Evolutionary conservation across 202 grass and related monocot genomes (phyloP).

Genomic region (Setaria italica): DNA sequence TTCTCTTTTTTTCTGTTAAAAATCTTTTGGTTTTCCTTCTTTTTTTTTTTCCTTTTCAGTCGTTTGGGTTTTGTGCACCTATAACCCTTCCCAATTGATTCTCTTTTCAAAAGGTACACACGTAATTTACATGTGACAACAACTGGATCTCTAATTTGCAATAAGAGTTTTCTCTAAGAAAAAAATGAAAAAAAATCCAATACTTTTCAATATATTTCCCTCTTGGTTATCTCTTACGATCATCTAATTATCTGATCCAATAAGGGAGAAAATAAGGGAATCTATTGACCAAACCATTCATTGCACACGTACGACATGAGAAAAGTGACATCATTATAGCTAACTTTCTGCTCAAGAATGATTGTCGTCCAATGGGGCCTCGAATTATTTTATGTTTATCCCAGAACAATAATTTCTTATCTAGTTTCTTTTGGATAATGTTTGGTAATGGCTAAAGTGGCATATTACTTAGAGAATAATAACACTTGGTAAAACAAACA

Average conservation of each 20-base stretch:
- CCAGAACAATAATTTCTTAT: not conserved
- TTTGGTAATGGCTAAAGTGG: not conserved
- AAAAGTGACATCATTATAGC: constrained; percentile 43
- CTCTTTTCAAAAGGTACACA: not conserved
- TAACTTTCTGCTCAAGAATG: constrained; percentile 43
- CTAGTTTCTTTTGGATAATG: constrained; percentile 5
- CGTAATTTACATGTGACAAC: not conserved
- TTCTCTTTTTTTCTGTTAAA: not conserved
- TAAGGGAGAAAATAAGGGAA: not conserved
- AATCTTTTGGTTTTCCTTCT: not conserved
- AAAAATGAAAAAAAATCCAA: not conserved
- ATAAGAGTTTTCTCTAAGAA: not conserved
- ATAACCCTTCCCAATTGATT: not conserved
- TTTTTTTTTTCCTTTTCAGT: not conserved
- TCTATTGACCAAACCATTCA: constrained; percentile 31
- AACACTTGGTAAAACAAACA: not conserved
- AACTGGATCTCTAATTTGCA: not conserved
- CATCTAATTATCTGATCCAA: not conserved
- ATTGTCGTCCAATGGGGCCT: not conserved
- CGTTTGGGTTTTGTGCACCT: not conserved
- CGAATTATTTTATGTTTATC: constrained; percentile 9
- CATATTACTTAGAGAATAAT: not conserved
- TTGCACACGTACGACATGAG: not conserved
- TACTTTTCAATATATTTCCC: not conserved
- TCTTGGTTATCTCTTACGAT: not conserved